Conservation (phyloP, 805 yeast genomes). For the Yamadazyma akitaensis region DNA sequence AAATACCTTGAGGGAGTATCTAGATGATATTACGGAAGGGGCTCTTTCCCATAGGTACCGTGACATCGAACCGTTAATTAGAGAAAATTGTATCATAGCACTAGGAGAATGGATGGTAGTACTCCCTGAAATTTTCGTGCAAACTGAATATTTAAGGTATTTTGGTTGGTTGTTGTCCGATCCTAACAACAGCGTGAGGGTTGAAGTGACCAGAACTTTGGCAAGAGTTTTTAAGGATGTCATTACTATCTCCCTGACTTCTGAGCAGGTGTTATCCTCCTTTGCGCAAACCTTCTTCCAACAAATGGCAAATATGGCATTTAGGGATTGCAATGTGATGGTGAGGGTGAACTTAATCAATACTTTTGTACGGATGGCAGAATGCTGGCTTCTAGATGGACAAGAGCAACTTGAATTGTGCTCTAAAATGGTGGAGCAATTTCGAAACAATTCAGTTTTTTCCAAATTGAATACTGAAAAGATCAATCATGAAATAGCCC, state of each 20-base stretch:
- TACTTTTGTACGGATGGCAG: slow-evolving; percentile 53
- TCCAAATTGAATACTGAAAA: slow-evolving; percentile 19
- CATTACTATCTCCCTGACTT: slow-evolving; percentile 12
- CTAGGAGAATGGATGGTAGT: slow-evolving; percentile 71
- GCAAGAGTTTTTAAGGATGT: slow-evolving; percentile 41
- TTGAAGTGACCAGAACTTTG: slow-evolving; percentile 59
- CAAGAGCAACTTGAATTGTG: slow-evolving; percentile 42
- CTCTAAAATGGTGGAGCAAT: slow-evolving; percentile 1
- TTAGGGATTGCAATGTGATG: slow-evolving; percentile 41
- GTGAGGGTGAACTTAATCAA: slow-evolving; percentile 51
- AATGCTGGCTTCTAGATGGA: slow-evolving; percentile 62
- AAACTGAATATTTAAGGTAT: slow-evolving; percentile 66
- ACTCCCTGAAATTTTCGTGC: slow-evolving; percentile 69
- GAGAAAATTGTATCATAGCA: slow-evolving; percentile 63
- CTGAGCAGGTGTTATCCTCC: slow-evolving; percentile 66
- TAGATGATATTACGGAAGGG: slow-evolving; percentile 63
- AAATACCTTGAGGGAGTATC: slow-evolving; percentile 50
- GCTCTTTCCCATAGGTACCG: slow-evolving; percentile 75
- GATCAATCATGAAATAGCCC: slow-evolving; percentile 48
- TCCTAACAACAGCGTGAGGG: slow-evolving; percentile 54
- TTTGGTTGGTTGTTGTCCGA: slow-evolving; percentile 88
- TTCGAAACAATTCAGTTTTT: slow-evolving; percentile 14
- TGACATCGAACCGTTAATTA: slow-evolving; percentile 69
- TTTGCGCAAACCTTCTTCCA: slow-evolving; percentile 72
- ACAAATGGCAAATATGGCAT: slow-evolving; percentile 59